phyloP scores from a whole-genome alignment of 805 yeast genomes.

The Metschnikowia matae region DNA sequence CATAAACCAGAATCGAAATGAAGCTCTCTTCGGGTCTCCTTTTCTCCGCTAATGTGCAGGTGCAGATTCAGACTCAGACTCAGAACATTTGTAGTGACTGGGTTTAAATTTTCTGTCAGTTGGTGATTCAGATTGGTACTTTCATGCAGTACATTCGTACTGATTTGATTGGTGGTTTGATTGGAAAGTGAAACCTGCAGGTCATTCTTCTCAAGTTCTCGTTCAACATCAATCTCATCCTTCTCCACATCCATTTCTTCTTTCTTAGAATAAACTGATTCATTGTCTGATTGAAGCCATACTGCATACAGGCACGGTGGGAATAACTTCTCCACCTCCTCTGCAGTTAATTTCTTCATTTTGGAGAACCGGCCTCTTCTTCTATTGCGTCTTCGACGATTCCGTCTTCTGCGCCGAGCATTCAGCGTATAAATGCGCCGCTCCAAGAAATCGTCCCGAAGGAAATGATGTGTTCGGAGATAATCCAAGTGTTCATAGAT shows the following conservation, averaged over 20 bases:
- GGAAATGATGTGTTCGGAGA: constrained; percentile 29
- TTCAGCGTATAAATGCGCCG: constrained; percentile 19
- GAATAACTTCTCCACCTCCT: constrained; percentile 57
- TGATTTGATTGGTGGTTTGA: not conserved
- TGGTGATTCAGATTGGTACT: no score
- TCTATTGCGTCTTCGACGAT: constrained; percentile 34
- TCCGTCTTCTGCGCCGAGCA: constrained; percentile 10
- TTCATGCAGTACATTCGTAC: not conserved
- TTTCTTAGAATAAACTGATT: constrained; percentile 1
- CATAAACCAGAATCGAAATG: constrained; percentile 68
- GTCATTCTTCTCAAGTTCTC: not conserved
- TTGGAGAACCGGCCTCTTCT: constrained; percentile 37
- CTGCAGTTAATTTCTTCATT: constrained; percentile 50
- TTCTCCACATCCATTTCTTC: not conserved
- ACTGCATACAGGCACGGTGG: constrained; percentile 54
- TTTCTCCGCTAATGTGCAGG: not conserved
- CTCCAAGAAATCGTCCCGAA: constrained; percentile 30
- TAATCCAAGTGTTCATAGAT: constrained; percentile 35
- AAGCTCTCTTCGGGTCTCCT: constrained; percentile 17
- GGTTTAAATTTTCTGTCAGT: no score
- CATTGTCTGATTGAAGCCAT: constrained; percentile 51
- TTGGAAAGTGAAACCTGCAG: not conserved
- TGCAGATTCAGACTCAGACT: not conserved
- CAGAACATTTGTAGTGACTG: not conserved
- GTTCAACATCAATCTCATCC: not conserved